Base-by-base conservation (phyloP, 2,329 filamentous ascomycete genomes). In the Cyphellophora attinorum region DNA sequence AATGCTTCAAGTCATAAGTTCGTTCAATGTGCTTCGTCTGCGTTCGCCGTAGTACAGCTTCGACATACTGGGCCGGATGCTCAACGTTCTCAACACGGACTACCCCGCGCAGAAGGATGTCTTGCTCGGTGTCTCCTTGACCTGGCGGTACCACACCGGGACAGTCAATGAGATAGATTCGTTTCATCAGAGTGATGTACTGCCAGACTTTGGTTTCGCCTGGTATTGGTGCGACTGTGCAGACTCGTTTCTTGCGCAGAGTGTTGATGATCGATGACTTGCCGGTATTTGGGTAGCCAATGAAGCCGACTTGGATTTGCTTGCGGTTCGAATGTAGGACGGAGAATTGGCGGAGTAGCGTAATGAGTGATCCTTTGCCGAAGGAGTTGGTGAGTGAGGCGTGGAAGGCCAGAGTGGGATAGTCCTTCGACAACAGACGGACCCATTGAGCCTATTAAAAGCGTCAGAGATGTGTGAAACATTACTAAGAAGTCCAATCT, bases 221-320 rank as follows among this genome's bases (percentile, higher is more conserved):
- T 5, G 91, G 89, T 42, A 96, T 94, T 5, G 89, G 91, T 5
- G 91, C 91, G 3, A 93, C 85, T 11, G 72, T 91, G 64, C 88
- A 88, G 27, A 95, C 88, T 57, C 91, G 88, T 68, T 95, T 96
- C 58, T 86, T 89, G 29, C 86, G 75, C 3, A 98, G 66, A 0
- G 89, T 94, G 63, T 98, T 98, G 64, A 98, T 96, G 48, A 98
- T 91, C 28, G 84, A 91, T 3, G 84, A 93, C 60, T 98, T 98
- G 50, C 91, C 91, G 1, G 85, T 88, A 51, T 96, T 98, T 3
- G 91, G 91, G 46, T 91, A 91, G 15, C 80, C 80, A 47, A 93
- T 83, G 44, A 93, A 73, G 25, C 89, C 89, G 17, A 94, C 86
- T 3, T 83, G 89, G 31, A 98, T 88, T 57, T 98, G 91, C 58